These are phyloP conservation scores for Termitomyces sp. DNA, from an alignment of 768 basidiomycete species.

Conservation along the genomic window DNA sequence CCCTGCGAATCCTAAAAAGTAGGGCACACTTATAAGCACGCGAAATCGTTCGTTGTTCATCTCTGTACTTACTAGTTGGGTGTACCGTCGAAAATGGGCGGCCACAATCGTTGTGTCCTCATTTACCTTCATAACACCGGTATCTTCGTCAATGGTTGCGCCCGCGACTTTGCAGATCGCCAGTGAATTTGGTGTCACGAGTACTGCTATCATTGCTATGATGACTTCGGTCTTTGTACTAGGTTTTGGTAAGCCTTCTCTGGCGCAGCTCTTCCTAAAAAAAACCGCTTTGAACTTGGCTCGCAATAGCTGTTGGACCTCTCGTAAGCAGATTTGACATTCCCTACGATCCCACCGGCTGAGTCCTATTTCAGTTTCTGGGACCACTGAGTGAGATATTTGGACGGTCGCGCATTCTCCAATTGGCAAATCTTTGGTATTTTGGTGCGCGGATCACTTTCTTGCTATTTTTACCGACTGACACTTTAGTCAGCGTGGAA, in stretches of 20 bases:
- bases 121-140: conserved; percentile 63
- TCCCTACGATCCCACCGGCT: background rate
- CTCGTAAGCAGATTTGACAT: conserved; percentile 23
- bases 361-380: conserved; percentile 24
- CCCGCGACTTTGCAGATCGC: conserved; percentile 53
- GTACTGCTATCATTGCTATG: conserved; percentile 42
- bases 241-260: conserved; percentile 48
- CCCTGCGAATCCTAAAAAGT: conserved; percentile 56
- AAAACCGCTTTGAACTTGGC: background rate
- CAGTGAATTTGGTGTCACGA: conserved; percentile 49
- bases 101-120: conserved; percentile 58
- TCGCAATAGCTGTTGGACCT: conserved; percentile 41
- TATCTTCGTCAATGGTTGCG: conserved; percentile 72
- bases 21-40: background rate
- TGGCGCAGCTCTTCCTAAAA: background rate
- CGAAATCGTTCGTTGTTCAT: background rate
- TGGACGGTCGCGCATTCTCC: conserved; percentile 58
- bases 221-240: conserved; percentile 47
- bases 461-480: background rate
- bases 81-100: conserved; percentile 53
- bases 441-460: conserved; percentile 34
- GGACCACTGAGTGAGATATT: conserved; percentile 71
- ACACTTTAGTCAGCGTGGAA: conserved; percentile 45
- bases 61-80: conserved; percentile 38
- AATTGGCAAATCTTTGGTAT: conserved; percentile 60